These are phyloP conservation scores for Solanum hybrid DNA, from an alignment of 305 asterid genomes.

Conservation along the genomic window DNA sequence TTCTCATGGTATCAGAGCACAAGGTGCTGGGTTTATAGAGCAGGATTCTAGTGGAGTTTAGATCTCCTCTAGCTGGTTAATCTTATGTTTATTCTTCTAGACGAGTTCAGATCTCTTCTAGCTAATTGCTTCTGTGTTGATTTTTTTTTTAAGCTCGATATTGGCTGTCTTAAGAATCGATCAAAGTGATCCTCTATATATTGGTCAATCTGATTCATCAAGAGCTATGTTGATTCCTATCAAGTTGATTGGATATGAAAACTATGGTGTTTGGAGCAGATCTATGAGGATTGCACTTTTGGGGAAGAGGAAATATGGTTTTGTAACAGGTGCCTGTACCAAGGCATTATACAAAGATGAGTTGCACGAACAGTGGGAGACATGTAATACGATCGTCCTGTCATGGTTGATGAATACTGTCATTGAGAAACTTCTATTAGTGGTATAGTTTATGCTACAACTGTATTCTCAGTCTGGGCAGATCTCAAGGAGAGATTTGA, in stretches of 20 bases:
- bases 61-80: not conserved
- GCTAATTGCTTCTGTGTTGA: not conserved
- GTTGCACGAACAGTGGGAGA: not conserved
- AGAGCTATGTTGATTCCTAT: not conserved
- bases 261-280: not conserved
- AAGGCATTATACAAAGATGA: not conserved
- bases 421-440: no score
- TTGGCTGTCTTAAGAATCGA: not conserved
- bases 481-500: not conserved
- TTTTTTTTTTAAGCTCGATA: not conserved
- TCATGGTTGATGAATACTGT: not conserved
- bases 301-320: not conserved
- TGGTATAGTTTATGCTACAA: not conserved
- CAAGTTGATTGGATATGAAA: not conserved
- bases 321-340: not conserved
- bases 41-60: not conserved
- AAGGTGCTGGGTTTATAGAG: not conserved
- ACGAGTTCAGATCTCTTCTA: not conserved
- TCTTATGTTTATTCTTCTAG: not conserved
- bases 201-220: no score
- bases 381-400: not conserved
- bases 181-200: not conserved
- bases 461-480: not conserved
- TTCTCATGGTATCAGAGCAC: not conserved
- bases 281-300: not conserved